Conservation (phyloP, 345 rosid species). For the Odontarrhena argentea region DNA sequence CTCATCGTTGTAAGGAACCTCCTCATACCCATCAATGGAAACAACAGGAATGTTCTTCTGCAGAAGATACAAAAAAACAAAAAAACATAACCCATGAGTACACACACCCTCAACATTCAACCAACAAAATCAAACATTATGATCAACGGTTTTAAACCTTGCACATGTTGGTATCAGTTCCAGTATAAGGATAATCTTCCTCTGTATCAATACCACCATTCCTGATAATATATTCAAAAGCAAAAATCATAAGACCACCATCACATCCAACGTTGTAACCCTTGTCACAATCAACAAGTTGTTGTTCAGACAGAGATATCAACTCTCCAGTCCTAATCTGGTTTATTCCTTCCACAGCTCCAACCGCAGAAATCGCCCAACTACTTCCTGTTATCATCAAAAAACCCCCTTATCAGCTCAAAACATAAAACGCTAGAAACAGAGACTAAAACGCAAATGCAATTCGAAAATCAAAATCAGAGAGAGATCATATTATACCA, state of each 20-base stretch:
- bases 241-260: slow-evolving; percentile 85
- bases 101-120: background rate
- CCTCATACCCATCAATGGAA: slow-evolving; percentile 63
- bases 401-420: background rate
- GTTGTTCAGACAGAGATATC: slow-evolving; percentile 67
- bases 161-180: slow-evolving; percentile 47
- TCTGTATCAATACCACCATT: slow-evolving; percentile 76
- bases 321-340: slow-evolving; percentile 70
- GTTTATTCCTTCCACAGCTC: slow-evolving; percentile 77
- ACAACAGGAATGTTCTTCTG: slow-evolving; percentile 75
- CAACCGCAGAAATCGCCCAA: slow-evolving; percentile 84
- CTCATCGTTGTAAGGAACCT: slow-evolving; percentile 71
- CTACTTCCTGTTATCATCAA: slow-evolving; percentile 59
- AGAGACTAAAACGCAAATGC: too few species aligned
- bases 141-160: slow-evolving; percentile 46
- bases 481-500: slow-evolving; percentile 33
- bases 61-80: background rate
- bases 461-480: too few species aligned
- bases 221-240: slow-evolving; percentile 55
- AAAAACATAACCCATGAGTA: background rate
- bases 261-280: slow-evolving; percentile 62
- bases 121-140: background rate
- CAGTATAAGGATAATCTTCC: slow-evolving; percentile 69
- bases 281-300: slow-evolving; percentile 75
- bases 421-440: background rate